A percentile compares a stretch with the other conserved stretches of the same genome.
These are phyloP conservation scores for Arabis alpina DNA, from an alignment of 345 rosid species.

Conservation along the genomic window DNA sequence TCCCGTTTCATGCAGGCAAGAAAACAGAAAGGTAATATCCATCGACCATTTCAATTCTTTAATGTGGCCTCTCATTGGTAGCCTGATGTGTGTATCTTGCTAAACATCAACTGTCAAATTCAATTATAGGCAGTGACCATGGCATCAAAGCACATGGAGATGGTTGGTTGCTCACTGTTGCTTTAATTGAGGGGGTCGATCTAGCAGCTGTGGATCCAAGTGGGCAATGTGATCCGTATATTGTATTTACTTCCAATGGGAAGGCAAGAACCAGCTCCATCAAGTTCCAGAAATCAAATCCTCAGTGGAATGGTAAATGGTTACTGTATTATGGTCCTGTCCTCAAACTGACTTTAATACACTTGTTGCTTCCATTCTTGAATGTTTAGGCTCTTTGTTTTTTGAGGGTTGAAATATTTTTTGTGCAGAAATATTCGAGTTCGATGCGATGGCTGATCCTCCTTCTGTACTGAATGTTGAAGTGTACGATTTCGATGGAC, in stretches of 20 bases:
- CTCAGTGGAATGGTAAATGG: conserved; percentile 88
- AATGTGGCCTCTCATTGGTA: conserved; percentile 10
- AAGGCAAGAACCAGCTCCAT: conserved; percentile 90
- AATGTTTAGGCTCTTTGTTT: conserved; percentile 15
- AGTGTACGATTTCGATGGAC: conserved; percentile 94
- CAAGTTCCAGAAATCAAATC: conserved; percentile 86
- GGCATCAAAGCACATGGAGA: conserved; percentile 96
- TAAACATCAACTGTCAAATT: conserved; percentile 24
- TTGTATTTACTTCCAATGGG: conserved; percentile 91
- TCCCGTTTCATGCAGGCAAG: conserved; percentile 93
- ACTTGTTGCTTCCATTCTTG: conserved; percentile 24
- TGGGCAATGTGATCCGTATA: conserved; percentile 91
- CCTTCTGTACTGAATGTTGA: conserved; percentile 92
- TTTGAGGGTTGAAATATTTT: conserved; percentile 36
- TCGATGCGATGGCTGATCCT: conserved; percentile 97
- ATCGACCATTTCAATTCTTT: conserved; percentile 7
- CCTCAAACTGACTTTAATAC: conserved; percentile 5
- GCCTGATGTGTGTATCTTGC: conserved; percentile 24
- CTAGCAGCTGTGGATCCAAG: conserved; percentile 91
- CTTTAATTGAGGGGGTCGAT: conserved; percentile 82
- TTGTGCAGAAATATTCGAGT: conserved; percentile 93
- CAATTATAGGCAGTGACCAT: conserved; percentile 77
- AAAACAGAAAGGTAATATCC: conserved; percentile 70
- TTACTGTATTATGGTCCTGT: conserved; percentile 1
- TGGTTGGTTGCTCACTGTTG: conserved; percentile 96